Evolutionary conservation across 495 filamentous ascomycete species (phyloP).

Genomic region (Xylaria scruposa): DNA sequence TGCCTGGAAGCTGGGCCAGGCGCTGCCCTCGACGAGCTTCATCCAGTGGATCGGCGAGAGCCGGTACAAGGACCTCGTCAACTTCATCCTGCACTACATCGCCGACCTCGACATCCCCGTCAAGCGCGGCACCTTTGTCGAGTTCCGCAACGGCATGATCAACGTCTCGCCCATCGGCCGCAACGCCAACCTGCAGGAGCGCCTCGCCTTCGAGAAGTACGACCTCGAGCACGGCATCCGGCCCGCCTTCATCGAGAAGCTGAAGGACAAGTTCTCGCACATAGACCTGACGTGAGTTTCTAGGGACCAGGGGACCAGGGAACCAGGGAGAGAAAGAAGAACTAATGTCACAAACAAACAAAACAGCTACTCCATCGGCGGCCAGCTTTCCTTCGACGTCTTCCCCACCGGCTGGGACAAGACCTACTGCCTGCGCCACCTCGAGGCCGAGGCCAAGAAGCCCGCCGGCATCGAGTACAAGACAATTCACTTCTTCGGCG

Average conservation of each 20-base stretch:
- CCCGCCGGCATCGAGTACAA: conserved; percentile 75
- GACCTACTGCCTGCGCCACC: conserved; percentile 91
- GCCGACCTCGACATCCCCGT: conserved; percentile 85
- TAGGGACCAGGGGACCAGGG: too few relatives aligned
- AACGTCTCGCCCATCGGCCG: conserved; percentile 93
- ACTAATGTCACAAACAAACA: background rate
- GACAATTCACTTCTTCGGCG: conserved; percentile 96
- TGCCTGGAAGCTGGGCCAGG: conserved; percentile 79
- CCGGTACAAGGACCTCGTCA: conserved; percentile 85
- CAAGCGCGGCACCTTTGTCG: conserved; percentile 95
- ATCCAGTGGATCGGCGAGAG: conserved; percentile 93
- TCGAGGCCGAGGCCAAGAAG: conserved; percentile 78
- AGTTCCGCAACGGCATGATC: conserved; percentile 98
- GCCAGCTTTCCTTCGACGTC: conserved; percentile 97
- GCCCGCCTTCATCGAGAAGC: conserved; percentile 69
- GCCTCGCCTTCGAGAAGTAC: conserved; percentile 77
- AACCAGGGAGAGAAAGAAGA: too few relatives aligned
- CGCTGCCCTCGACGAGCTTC: conserved; percentile 78
- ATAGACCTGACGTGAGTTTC: conserved; percentile 77
- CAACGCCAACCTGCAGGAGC: conserved; percentile 82
- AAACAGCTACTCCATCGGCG: conserved; percentile 85
- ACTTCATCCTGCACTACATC: conserved; percentile 87
- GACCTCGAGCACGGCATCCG: conserved; percentile 79
- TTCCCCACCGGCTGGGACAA: conserved; percentile 99
- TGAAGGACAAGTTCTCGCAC: conserved; percentile 83